Conservation (phyloP, 352 stramenopile species). For the Pythium pyrilobum region DNA sequence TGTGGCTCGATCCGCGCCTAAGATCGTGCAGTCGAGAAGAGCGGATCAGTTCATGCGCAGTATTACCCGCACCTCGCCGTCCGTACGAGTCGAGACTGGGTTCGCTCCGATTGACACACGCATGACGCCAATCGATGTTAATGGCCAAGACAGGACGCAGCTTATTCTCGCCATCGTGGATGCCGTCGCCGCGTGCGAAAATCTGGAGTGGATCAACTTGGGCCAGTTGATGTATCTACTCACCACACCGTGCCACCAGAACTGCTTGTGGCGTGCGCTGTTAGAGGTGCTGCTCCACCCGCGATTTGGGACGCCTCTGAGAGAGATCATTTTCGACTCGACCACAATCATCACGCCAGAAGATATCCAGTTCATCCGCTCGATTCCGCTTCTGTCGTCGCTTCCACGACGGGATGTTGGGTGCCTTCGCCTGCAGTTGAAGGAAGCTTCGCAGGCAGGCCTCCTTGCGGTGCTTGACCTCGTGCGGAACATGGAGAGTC, state of each 20-base stretch:
- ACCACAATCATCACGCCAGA: neutral
- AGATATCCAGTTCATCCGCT: neutral
- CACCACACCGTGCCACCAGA: neutral
- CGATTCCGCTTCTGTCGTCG: neutral
- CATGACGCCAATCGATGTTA: neutral
- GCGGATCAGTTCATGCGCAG: neutral
- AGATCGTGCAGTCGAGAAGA: neutral
- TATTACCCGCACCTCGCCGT: neutral
- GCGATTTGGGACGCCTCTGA: neutral
- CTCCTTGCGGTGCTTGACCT: neutral
- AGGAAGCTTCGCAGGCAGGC: neutral
- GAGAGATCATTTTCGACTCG: neutral
- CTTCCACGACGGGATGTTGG: neutral
- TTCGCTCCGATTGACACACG: neutral
- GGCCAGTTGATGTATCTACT: neutral
- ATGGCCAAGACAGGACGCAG: neutral
- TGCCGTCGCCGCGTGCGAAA: neutral
- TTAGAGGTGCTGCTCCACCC: neutral
- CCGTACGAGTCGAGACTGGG: neutral
- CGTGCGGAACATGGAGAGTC: neutral
- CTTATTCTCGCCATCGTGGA: neutral
- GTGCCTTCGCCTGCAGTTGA: neutral
- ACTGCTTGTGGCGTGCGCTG: neutral
- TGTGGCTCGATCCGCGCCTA: neutral
- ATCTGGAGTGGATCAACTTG: neutral